Percentiles rank a stretch among this genome's conserved stretches.
These are phyloP conservation scores for Prunus davidiana DNA, from an alignment of 306 rosid species.

Conservation along the genomic window DNA sequence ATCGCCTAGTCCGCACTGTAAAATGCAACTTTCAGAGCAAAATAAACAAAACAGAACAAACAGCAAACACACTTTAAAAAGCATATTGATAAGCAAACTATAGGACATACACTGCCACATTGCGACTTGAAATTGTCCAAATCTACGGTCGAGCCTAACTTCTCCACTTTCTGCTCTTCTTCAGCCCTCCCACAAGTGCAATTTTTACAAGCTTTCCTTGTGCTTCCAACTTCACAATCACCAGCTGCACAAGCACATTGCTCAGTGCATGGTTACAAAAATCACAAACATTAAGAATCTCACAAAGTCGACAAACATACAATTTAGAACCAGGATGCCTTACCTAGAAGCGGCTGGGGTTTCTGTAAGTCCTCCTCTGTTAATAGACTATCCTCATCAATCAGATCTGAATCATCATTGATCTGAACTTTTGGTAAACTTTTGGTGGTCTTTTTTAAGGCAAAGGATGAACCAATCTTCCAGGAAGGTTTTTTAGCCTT, in stretches of 20 bases:
- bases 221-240: slow-evolving; percentile 83
- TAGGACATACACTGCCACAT: slow-evolving; percentile 75
- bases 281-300: not conserved
- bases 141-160: slow-evolving; percentile 68
- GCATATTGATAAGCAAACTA: not conserved
- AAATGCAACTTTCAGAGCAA: slow-evolving; percentile 31
- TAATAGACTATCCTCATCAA: slow-evolving; percentile 88
- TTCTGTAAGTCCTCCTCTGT: slow-evolving; percentile 85
- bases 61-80: not conserved
- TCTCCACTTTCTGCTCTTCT: slow-evolving; percentile 77
- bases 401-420: slow-evolving; percentile 76
- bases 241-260: slow-evolving; percentile 40
- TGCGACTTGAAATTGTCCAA: slow-evolving; percentile 81
- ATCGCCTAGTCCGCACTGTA: slow-evolving; percentile 97
- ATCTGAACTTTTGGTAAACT: slow-evolving; percentile 55
- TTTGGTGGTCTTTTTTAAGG: slow-evolving; percentile 52
- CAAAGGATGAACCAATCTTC: slow-evolving; percentile 81
- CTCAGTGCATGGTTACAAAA: not conserved
- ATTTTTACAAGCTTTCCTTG: slow-evolving; percentile 93
- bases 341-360: slow-evolving; percentile 64
- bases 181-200: slow-evolving; percentile 93
- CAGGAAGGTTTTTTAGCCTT: slow-evolving; percentile 74
- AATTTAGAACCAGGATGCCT: not conserved
- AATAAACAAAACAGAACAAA: not conserved
- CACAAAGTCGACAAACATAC: not conserved